A percentile compares a stretch with the other conserved stretches of the same genome.
Evolutionary conservation across 176 grass and related monocot genomes (phyloP).

Genomic region (Raddia distichophylla): DNA sequence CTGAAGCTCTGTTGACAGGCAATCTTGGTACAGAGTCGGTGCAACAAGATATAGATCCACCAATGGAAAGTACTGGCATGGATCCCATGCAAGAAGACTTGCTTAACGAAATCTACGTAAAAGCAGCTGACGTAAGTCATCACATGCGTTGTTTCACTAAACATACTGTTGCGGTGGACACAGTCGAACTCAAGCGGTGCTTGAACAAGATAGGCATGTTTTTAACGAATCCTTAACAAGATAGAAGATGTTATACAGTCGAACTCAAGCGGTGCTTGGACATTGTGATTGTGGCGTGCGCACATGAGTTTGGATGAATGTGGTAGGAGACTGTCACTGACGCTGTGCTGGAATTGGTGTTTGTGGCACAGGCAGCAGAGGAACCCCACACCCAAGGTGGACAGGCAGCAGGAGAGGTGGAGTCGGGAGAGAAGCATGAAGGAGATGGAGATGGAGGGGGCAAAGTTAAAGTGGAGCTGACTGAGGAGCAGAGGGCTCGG

Average conservation of each 20-base stretch:
- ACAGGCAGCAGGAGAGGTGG: background rate
- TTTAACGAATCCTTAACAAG: no score
- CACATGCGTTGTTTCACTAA: background rate
- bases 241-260: background rate
- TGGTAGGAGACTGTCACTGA: no score
- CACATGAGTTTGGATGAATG: no score
- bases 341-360: no score
- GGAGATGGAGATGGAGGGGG: background rate
- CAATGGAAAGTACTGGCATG: constrained; percentile 38
- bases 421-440: constrained; percentile 10
- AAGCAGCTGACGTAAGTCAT: constrained; percentile 58
- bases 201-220: no score
- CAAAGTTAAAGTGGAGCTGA: constrained; percentile 42
- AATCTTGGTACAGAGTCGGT: constrained; percentile 20
- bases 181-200: no score
- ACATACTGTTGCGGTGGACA: background rate
- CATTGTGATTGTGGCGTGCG: no score
- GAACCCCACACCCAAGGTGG: constrained; percentile 3
- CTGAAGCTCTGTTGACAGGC: constrained; percentile 29
- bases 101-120: constrained; percentile 70
- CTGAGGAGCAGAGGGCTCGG: constrained; percentile 67
- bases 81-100: constrained; percentile 70
- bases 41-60: constrained; percentile 43
- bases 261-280: background rate
- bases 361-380: background rate